These are phyloP conservation scores for Kwoniella sp. DNA, from an alignment of 768 basidiomycete species.

Conservation along the genomic window DNA sequence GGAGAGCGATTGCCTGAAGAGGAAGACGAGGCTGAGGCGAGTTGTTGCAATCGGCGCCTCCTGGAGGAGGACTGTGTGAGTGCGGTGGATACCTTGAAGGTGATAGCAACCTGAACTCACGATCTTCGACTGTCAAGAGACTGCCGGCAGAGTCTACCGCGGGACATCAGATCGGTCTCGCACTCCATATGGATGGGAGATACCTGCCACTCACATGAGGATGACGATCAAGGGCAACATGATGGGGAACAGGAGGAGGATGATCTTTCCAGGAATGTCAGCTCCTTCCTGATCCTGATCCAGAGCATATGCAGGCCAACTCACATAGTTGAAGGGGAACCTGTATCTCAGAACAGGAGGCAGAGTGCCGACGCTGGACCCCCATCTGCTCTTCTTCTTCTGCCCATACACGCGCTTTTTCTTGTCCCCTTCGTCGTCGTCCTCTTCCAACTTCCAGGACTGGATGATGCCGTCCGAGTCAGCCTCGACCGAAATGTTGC, in stretches of 20 bases:
- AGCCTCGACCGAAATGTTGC: slow-evolving; percentile 19
- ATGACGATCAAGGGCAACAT: slow-evolving; percentile 28
- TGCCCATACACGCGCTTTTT: background rate
- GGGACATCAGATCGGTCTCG: background rate
- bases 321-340: slow-evolving; percentile 40
- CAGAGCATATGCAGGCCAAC: slow-evolving; percentile 6
- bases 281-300: background rate
- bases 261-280: slow-evolving; percentile 12
- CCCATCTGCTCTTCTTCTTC: slow-evolving; percentile 8
- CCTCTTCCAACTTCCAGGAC: slow-evolving; percentile 7
- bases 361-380: slow-evolving; percentile 18
- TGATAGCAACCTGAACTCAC: slow-evolving; percentile 10
- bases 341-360: slow-evolving; percentile 34
- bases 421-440: background rate
- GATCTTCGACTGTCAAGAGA: slow-evolving; percentile 28
- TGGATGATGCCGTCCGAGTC: slow-evolving; percentile 27
- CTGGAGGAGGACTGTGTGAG: slow-evolving; percentile 7
- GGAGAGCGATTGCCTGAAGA: background rate
- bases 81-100: too few species aligned
- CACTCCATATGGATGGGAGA: background rate
- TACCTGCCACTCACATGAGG: slow-evolving; percentile 21
- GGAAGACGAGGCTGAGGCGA: slow-evolving; percentile 12
- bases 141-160: slow-evolving; percentile 20
- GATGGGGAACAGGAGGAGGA: slow-evolving; percentile 30
- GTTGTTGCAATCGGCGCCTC: slow-evolving; percentile 19